phyloP scores from a whole-genome alignment of 495 filamentous ascomycete species.

The Lophium mytilinum region DNA sequence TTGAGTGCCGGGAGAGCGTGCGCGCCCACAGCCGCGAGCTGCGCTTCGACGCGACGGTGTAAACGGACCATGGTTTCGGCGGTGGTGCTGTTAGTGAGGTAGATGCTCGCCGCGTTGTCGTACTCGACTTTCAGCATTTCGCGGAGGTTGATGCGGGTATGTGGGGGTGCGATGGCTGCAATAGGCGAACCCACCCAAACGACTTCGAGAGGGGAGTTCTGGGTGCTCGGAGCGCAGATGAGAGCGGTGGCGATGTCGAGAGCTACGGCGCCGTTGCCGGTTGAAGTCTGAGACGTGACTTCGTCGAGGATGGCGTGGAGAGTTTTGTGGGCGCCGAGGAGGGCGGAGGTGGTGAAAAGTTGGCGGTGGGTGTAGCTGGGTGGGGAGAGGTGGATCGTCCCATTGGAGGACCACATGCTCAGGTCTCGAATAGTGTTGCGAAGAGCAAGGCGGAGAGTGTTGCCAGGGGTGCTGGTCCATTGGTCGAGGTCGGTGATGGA shows the following conservation, averaged over 20 bases:
- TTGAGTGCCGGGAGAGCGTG: constrained; percentile 8
- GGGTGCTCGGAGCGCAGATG: constrained; percentile 60
- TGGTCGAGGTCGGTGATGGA: constrained; percentile 65
- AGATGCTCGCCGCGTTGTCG: constrained; percentile 52
- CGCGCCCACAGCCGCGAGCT: constrained; percentile 16
- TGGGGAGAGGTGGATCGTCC: constrained; percentile 54
- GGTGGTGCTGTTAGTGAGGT: constrained; percentile 50
- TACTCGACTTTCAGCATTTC: constrained; percentile 60
- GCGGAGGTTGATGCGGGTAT: constrained; percentile 45
- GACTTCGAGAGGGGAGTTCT: constrained; percentile 25
- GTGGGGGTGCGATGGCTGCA: constrained; percentile 24
- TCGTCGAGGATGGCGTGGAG: constrained; percentile 61
- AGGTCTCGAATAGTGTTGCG: constrained; percentile 60
- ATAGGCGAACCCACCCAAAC: constrained; percentile 31
- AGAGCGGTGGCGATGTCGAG: constrained; percentile 69
- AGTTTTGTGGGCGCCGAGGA: constrained; percentile 60
- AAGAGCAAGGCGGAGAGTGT: constrained; percentile 55
- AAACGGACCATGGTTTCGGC: constrained; percentile 72
- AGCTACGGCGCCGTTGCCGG: constrained; percentile 51
- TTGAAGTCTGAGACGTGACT: constrained; percentile 47
- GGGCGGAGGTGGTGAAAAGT: constrained; percentile 53
- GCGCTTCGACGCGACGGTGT: constrained; percentile 63
- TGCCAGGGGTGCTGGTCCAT: constrained; percentile 57
- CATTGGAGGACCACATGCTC: constrained; percentile 60
- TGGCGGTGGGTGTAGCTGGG: constrained; percentile 75